Percentiles rank a stretch among this genome's conserved stretches.
phyloP scores from a whole-genome alignment of 2,329 filamentous ascomycete species.

The Sporothrix protearum region DNA sequence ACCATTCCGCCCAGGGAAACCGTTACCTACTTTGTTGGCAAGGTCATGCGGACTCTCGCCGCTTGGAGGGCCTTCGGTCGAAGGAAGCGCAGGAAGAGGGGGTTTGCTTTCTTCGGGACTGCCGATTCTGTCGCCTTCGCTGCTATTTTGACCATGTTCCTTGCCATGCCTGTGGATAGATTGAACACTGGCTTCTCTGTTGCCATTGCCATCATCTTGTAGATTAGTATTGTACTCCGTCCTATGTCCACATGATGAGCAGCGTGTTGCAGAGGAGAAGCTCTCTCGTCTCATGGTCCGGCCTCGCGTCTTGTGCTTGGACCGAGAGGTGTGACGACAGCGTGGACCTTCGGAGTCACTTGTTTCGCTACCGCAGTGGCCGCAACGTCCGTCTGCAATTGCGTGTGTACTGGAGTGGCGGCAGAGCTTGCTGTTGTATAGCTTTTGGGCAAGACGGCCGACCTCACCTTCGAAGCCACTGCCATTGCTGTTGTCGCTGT shows the following conservation, averaged over 20 bases:
- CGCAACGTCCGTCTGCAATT: neutral
- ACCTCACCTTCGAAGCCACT: slow-evolving; percentile 2
- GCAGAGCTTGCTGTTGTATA: neutral
- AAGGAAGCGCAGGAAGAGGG: slow-evolving; percentile 16
- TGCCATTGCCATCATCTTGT: slow-evolving; percentile 18
- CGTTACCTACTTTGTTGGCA: neutral
- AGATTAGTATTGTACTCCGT: slow-evolving; percentile 16
- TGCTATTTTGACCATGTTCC: neutral
- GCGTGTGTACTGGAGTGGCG: slow-evolving; percentile 3
- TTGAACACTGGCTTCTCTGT: neutral
- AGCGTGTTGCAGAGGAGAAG: slow-evolving; percentile 10
- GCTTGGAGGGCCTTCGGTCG: neutral
- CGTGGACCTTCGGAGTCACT: neutral
- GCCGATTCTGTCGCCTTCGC: neutral
- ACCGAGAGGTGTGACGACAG: neutral
- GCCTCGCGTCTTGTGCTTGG: neutral
- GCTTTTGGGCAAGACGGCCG: slow-evolving; percentile 12
- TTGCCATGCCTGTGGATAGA: neutral
- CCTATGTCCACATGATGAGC: slow-evolving; percentile 21
- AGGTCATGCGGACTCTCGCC: neutral
- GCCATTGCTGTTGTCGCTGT: neutral
- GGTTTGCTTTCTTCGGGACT: neutral
- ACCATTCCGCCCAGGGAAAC: neutral
- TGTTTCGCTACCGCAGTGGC: neutral
- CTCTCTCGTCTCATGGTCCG: slow-evolving; percentile 11